A percentile compares a stretch with the other conserved stretches of the same genome.
Evolutionary conservation across 495 filamentous ascomycete genomes (phyloP).

Genomic region (Xylaria curta): DNA sequence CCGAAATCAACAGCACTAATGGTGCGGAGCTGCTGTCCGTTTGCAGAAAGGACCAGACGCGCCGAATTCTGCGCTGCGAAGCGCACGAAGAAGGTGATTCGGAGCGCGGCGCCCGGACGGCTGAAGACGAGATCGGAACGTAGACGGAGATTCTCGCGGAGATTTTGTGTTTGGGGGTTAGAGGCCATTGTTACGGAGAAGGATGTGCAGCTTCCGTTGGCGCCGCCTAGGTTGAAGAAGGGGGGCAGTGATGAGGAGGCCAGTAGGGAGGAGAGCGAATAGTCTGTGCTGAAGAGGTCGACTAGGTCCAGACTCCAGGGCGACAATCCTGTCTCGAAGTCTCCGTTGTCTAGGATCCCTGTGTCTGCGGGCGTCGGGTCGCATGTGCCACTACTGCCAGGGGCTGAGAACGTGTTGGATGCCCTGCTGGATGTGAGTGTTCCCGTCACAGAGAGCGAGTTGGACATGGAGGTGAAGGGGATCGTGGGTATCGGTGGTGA

Average conservation of each 20-base stretch:
- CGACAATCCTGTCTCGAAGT: constrained; percentile 38
- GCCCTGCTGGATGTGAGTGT: background rate
- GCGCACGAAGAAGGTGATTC: constrained; percentile 34
- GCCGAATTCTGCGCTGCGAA: constrained; percentile 26
- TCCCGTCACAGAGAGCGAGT: background rate
- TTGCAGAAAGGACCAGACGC: constrained; percentile 31
- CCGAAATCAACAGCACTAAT: constrained; percentile 25
- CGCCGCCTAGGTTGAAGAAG: constrained; percentile 15
- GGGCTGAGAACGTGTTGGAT: constrained; percentile 11
- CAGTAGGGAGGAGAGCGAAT: constrained; percentile 16
- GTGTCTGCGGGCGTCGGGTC: constrained; percentile 18
- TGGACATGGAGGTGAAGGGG: background rate
- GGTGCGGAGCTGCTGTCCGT: constrained; percentile 25
- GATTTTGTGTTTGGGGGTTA: constrained; percentile 35
- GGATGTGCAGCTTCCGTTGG: constrained; percentile 34
- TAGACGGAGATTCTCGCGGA: constrained; percentile 36
- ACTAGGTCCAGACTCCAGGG: constrained; percentile 42
- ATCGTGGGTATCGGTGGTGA: background rate
- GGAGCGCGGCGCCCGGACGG: constrained; percentile 26
- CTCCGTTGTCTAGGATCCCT: constrained; percentile 35
- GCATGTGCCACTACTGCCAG: background rate
- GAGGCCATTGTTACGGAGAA: constrained; percentile 34
- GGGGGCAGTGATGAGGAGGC: background rate
- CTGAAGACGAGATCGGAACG: constrained; percentile 32
- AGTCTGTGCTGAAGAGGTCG: constrained; percentile 38